phyloP scores from a whole-genome alignment of 805 yeast species.

The Phaffomyces opuntiae region DNA sequence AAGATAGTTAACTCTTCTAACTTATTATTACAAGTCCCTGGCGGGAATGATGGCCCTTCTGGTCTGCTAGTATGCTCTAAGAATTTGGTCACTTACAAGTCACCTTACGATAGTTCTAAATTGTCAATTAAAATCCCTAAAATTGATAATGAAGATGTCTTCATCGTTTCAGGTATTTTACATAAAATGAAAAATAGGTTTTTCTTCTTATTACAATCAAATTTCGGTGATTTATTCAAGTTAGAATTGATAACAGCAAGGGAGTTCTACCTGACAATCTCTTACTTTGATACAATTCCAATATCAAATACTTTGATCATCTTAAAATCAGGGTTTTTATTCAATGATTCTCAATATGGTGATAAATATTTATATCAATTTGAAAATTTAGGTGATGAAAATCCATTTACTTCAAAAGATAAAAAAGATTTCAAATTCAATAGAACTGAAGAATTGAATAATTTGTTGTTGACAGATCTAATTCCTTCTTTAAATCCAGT shows the following conservation, averaged over 20 bases:
- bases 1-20: slow-evolving; percentile 36
- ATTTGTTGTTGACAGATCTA: slow-evolving; percentile 52
- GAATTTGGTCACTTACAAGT: slow-evolving; percentile 45
- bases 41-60: slow-evolving; percentile 59
- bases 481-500: slow-evolving; percentile 45
- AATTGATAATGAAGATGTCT: slow-evolving; percentile 25
- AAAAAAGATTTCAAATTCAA: slow-evolving; percentile 25
- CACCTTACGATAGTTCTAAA: slow-evolving; percentile 28
- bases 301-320: slow-evolving; percentile 48
- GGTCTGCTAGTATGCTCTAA: slow-evolving; percentile 64
- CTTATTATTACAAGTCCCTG: slow-evolving; percentile 62
- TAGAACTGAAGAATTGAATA: slow-evolving; percentile 35
- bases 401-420: slow-evolving; percentile 27
- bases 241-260: slow-evolving; percentile 38
- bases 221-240: slow-evolving; percentile 71
- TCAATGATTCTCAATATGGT: slow-evolving; percentile 55
- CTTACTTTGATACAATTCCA: slow-evolving; percentile 76
- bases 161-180: slow-evolving; percentile 49
- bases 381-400: slow-evolving; percentile 63
- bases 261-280: slow-evolving; percentile 33
- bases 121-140: slow-evolving; percentile 50
- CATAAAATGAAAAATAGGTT: slow-evolving; percentile 59
- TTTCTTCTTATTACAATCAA: slow-evolving; percentile 64
- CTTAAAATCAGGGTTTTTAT: slow-evolving; percentile 69
- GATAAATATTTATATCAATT: slow-evolving; percentile 73